phyloP scores from a whole-genome alignment of 768 basidiomycete species.

The Boletus subparvulus region DNA sequence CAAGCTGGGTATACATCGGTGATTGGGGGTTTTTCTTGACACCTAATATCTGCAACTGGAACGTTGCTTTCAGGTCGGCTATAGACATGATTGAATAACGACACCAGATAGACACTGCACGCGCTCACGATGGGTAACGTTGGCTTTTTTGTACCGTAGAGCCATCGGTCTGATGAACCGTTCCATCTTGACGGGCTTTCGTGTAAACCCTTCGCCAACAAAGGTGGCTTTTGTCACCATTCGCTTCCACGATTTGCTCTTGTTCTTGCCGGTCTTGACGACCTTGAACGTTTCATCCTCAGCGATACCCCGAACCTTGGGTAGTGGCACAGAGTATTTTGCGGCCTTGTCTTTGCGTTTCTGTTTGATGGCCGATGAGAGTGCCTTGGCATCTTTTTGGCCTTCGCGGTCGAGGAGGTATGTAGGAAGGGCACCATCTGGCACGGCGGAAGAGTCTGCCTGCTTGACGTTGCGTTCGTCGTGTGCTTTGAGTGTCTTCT shows the following conservation, averaged over 20 bases:
- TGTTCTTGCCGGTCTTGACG: constrained; percentile 94
- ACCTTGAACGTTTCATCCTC: constrained; percentile 99
- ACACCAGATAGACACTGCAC: neutral
- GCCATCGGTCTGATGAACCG: constrained; percentile 98
- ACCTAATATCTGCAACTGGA: constrained; percentile 95
- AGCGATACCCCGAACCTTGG: constrained; percentile 95
- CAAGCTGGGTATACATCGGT: constrained; percentile 94
- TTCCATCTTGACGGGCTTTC: constrained; percentile 99
- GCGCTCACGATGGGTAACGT: constrained; percentile 94
- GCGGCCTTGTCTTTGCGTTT: constrained; percentile 99
- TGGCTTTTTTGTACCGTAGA: constrained; percentile 94
- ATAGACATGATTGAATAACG: constrained; percentile 3
- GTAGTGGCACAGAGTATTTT: constrained; percentile 94
- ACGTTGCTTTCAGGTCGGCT: constrained; percentile 98
- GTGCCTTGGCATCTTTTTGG: constrained; percentile 97
- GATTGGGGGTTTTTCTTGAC: constrained; percentile 99
- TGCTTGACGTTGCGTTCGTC: constrained; percentile 99
- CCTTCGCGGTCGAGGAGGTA: constrained; percentile 96
- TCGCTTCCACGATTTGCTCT: constrained; percentile 96
- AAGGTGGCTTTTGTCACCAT: constrained; percentile 99
- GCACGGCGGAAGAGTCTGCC: constrained; percentile 75
- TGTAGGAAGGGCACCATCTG: constrained; percentile 90
- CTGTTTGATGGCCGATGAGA: constrained; percentile 96
- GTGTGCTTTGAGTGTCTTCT: constrained; percentile 99
- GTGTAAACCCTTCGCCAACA: constrained; percentile 95